Conservation (phyloP, 768 basidiomycete species). For the Lactarius hatsudake region DNA sequence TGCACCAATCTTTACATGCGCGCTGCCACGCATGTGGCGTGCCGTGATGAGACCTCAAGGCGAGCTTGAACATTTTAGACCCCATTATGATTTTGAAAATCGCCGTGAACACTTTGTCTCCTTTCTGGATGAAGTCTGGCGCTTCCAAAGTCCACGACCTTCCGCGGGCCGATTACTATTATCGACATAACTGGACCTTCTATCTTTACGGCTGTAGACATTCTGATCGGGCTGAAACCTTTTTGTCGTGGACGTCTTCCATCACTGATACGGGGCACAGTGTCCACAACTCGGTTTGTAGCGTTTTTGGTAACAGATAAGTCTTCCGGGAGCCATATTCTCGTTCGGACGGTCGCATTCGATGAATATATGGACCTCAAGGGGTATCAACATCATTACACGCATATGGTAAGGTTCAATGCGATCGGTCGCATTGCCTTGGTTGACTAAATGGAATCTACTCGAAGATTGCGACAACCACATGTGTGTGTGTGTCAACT, state of each 20-base stretch:
- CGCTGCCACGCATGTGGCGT: constrained; percentile 3
- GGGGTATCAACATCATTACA: neutral
- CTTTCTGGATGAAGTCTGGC: neutral
- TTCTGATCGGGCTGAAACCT: constrained; percentile 2
- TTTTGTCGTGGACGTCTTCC: neutral
- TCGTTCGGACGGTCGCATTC: neutral
- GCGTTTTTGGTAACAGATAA: neutral
- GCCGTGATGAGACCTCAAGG: neutral
- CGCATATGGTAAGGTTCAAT: neutral
- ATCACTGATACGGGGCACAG: constrained; percentile 1
- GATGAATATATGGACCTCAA: neutral
- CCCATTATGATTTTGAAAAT: neutral
- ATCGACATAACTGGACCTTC: neutral
- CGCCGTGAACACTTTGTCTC: neutral
- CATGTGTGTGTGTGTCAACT: neutral
- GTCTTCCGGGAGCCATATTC: neutral
- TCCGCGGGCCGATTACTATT: constrained; percentile 4
- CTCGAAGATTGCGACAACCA: neutral
- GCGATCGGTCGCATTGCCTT: neutral
- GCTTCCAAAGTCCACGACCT: neutral
- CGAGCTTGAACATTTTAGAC: neutral
- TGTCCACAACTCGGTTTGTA: neutral
- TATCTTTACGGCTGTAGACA: neutral
- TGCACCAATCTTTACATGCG: neutral
- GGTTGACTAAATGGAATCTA: neutral